These are phyloP conservation scores for Prunus fruticosa DNA, from an alignment of 306 rosid genomes.

Conservation along the genomic window DNA sequence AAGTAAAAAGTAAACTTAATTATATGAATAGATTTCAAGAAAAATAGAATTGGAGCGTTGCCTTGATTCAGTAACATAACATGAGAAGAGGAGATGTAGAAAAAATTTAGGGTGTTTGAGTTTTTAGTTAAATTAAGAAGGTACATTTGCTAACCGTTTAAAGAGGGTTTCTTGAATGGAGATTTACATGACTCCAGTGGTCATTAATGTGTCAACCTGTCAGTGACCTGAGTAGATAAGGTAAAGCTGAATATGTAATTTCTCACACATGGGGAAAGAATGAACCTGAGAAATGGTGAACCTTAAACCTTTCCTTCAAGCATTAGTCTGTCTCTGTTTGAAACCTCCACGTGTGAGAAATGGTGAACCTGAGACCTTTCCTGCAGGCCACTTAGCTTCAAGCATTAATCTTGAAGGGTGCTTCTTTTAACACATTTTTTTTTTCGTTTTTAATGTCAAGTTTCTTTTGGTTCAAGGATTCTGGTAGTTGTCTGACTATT, in stretches of 20 bases:
- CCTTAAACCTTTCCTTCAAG: background rate
- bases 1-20: background rate
- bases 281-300: too few relatives aligned
- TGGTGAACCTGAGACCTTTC: background rate
- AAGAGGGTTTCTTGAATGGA: too few relatives aligned
- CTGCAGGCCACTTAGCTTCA: background rate
- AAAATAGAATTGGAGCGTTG: background rate
- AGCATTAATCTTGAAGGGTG: background rate
- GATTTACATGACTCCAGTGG: too few relatives aligned
- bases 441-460: background rate
- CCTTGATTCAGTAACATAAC: background rate
- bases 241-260: too few relatives aligned
- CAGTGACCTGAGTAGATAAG: too few relatives aligned
- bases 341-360: background rate
- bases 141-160: too few relatives aligned
- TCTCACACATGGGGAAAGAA: too few relatives aligned
- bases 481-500: background rate
- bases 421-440: background rate
- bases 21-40: background rate
- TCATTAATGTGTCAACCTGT: too few relatives aligned
- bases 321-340: background rate
- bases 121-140: too few relatives aligned
- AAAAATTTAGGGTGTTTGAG: background rate
- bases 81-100: background rate
- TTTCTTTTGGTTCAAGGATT: constrained; percentile 9